Percentiles rank a stretch among this genome's conserved stretches.
Evolutionary conservation across 352 stramenopile genomes (phyloP).

Genomic region (Globisporangium middletonii): DNA sequence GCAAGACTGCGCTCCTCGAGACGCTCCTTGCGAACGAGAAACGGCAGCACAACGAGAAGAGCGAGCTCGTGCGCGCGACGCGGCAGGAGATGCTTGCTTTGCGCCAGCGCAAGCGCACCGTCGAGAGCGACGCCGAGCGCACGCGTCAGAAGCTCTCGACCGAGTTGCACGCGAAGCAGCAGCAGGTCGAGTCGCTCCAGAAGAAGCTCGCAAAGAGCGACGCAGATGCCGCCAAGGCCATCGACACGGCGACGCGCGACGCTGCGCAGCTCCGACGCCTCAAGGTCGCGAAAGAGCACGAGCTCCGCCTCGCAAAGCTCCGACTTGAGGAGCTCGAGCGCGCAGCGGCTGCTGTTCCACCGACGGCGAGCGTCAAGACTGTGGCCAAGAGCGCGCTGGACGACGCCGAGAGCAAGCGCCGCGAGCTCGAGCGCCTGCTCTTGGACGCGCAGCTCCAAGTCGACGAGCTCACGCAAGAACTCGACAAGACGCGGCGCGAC

Average conservation of each 20-base stretch:
- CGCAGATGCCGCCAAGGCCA: constrained; percentile 32
- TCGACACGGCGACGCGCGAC: constrained; percentile 45
- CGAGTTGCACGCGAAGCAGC: constrained; percentile 56
- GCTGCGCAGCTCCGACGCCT: constrained; percentile 36
- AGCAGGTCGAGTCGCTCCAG: constrained; percentile 38
- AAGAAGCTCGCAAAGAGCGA: constrained; percentile 60
- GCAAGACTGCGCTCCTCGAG: constrained; percentile 52
- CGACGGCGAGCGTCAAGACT: background rate
- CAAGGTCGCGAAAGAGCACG: constrained; percentile 61
- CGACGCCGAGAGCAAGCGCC: constrained; percentile 22
- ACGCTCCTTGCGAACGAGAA: constrained; percentile 58
- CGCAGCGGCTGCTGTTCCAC: constrained; percentile 14
- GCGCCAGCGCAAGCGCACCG: constrained; percentile 43
- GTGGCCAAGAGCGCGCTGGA: constrained; percentile 9
- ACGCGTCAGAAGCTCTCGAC: constrained; percentile 44
- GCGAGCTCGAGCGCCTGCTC: constrained; percentile 48
- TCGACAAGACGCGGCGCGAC: constrained; percentile 36
- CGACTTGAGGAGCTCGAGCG: constrained; percentile 61
- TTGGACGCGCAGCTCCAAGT: constrained; percentile 48
- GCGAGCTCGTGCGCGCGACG: constrained; percentile 37
- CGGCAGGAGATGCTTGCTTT: constrained; percentile 55
- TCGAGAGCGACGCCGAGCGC: constrained; percentile 57
- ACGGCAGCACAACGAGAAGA: constrained; percentile 48
- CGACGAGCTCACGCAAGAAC: constrained; percentile 45
- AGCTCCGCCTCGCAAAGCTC: constrained; percentile 50